Conservation (phyloP, 1,139 yeast genomes). For the Yamadazyma epiphylla region DNA sequence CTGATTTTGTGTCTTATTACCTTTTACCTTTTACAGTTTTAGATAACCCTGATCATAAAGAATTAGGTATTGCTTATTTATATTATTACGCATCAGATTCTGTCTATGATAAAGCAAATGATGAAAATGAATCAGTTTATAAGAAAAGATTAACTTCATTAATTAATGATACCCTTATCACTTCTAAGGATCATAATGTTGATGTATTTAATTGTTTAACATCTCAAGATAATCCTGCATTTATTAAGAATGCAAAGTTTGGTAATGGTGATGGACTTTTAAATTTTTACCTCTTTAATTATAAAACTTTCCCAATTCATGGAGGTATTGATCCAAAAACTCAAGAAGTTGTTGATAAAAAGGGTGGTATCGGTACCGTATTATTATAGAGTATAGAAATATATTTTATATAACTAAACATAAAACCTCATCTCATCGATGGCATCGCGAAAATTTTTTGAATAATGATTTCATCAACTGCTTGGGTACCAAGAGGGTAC, state of each 20-base stretch:
- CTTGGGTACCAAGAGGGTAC: conserved; percentile 96
- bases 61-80: conserved; percentile 81
- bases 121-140: conserved; percentile 28
- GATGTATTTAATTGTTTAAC: conserved; percentile 95
- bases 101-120: conserved; percentile 23
- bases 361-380: conserved; percentile 86
- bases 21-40: conserved; percentile 84
- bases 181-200: conserved; percentile 63
- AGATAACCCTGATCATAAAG: conserved; percentile 60
- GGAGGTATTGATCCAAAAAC: conserved; percentile 68
- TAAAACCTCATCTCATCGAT: conserved; percentile 1
- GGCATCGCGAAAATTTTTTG: background rate
- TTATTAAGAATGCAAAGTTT: conserved; percentile 78
- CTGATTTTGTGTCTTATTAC: conserved; percentile 89
- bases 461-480: conserved; percentile 80
- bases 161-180: conserved; percentile 71
- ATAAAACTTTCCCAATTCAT: conserved; percentile 70
- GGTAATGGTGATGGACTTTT: conserved; percentile 93
- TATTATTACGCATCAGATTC: conserved; percentile 84
- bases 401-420: too few relatives aligned
- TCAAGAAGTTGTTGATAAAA: conserved; percentile 47
- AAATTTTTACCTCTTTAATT: conserved; percentile 89
- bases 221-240: conserved; percentile 81
- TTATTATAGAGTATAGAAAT: conserved; percentile 57
- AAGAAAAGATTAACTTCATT: conserved; percentile 57